phyloP scores from a whole-genome alignment of 106 monocot genomes.

The Vanilla planifolia region DNA sequence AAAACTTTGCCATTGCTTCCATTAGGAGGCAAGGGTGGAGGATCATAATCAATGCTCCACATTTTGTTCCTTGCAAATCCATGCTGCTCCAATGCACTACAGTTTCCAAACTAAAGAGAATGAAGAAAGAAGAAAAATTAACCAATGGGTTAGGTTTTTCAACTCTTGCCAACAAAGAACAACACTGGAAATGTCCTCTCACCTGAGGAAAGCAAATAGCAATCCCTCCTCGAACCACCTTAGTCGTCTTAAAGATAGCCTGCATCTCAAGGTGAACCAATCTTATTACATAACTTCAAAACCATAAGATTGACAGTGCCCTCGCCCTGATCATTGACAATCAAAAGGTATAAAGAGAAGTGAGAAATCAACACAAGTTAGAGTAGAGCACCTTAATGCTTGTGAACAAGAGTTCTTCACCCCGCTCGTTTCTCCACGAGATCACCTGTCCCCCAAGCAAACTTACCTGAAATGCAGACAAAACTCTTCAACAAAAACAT shows the following conservation, averaged over 20 bases:
- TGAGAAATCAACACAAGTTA: too few relatives aligned
- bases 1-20: constrained; percentile 40
- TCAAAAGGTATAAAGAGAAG: too few relatives aligned
- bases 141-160: neutral
- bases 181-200: neutral
- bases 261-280: constrained; percentile 12
- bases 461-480: constrained; percentile 54
- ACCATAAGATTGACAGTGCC: too few relatives aligned
- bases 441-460: constrained; percentile 83
- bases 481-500: neutral
- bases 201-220: constrained; percentile 95
- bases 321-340: too few relatives aligned
- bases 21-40: constrained; percentile 35
- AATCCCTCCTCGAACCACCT: constrained; percentile 76
- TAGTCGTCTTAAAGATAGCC: constrained; percentile 82
- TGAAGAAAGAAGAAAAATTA: too few relatives aligned
- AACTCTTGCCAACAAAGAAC: neutral
- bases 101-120: constrained; percentile 60
- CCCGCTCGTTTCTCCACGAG: constrained; percentile 82
- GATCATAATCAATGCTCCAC: constrained; percentile 66
- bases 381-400: constrained; percentile 95
- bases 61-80: constrained; percentile 92
- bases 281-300: too few relatives aligned
- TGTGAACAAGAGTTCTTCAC: constrained; percentile 87
- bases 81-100: constrained; percentile 80